A percentile compares a stretch with the other conserved stretches of the same genome.
Evolutionary conservation across 192 early-diverging fungal genomes (phyloP).

Genomic region (Entomortierella chlamydospora): DNA sequence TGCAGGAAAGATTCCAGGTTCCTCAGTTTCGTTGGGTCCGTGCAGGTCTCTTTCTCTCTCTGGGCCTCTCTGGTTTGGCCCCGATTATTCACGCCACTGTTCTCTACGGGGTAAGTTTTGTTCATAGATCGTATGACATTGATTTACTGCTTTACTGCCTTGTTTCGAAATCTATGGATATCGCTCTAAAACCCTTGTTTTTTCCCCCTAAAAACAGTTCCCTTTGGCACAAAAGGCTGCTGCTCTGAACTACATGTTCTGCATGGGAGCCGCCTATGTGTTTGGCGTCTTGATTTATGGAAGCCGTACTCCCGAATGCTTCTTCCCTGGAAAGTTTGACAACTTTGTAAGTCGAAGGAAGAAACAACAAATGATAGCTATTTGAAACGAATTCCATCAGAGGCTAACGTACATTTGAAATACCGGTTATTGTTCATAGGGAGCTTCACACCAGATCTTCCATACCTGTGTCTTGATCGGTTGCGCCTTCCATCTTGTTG

Average conservation of each 20-base stretch:
- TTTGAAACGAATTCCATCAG: too few relatives aligned
- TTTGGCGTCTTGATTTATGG: slow-evolving; percentile 89
- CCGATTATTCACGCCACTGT: slow-evolving; percentile 77
- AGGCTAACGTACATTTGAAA: too few relatives aligned
- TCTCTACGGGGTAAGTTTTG: slow-evolving; percentile 80
- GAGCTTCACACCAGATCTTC: slow-evolving; percentile 61
- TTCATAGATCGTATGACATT: background rate
- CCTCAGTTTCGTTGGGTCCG: slow-evolving; percentile 86
- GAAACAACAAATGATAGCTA: too few relatives aligned
- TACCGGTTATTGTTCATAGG: background rate
- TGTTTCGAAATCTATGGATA: background rate
- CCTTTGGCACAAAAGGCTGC: slow-evolving; percentile 62
- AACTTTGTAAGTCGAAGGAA: slow-evolving; percentile 68
- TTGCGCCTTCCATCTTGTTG: slow-evolving; percentile 77
- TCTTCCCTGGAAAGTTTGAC: slow-evolving; percentile 89
- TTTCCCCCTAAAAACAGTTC: slow-evolving; percentile 17
- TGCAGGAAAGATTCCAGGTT: slow-evolving; percentile 65
- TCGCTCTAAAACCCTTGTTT: background rate
- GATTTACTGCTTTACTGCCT: too few relatives aligned
- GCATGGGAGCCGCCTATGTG: slow-evolving; percentile 87
- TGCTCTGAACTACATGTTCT: slow-evolving; percentile 71
- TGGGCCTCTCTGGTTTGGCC: slow-evolving; percentile 81
- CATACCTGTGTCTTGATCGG: slow-evolving; percentile 86
- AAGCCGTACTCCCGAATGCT: slow-evolving; percentile 86
- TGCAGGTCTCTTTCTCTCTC: slow-evolving; percentile 78